These are phyloP conservation scores for Tagetes patula DNA, from an alignment of 129 eudicot species.

Conservation along the genomic window DNA sequence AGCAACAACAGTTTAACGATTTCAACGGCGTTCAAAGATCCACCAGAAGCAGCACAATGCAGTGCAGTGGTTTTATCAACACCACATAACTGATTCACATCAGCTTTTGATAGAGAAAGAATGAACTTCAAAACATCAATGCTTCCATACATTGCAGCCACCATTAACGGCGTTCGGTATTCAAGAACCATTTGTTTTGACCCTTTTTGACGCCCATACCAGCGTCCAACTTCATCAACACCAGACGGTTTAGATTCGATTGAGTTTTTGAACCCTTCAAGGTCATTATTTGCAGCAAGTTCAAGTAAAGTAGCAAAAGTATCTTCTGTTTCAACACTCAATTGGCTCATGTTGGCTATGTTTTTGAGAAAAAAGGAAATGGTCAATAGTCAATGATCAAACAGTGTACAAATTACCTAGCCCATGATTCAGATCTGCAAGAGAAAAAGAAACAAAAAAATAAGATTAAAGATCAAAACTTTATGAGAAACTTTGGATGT, in stretches of 20 bases:
- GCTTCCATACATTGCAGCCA: slow-evolving; percentile 78
- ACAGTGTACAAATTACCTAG: slow-evolving; percentile 22
- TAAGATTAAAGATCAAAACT: slow-evolving; percentile 22
- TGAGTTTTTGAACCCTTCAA: slow-evolving; percentile 45
- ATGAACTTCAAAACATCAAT: slow-evolving; percentile 55
- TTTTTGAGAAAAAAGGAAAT: not conserved
- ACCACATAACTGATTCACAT: slow-evolving; percentile 64
- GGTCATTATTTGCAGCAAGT: slow-evolving; percentile 79
- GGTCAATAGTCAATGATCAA: slow-evolving; percentile 15
- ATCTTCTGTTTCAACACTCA: slow-evolving; percentile 66
- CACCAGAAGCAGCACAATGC: slow-evolving; percentile 86
- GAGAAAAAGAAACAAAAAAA: slow-evolving; percentile 21
- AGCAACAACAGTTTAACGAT: slow-evolving; percentile 47
- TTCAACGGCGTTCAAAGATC: slow-evolving; percentile 53
- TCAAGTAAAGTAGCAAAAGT: slow-evolving; percentile 68
- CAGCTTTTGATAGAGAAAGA: slow-evolving; percentile 50
- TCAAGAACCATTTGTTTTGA: slow-evolving; percentile 81
- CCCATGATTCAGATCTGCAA: slow-evolving; percentile 42
- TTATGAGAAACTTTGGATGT: slow-evolving; percentile 6
- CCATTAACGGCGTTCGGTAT: slow-evolving; percentile 73
- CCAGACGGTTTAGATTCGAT: slow-evolving; percentile 46
- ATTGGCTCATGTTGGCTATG: slow-evolving; percentile 39
- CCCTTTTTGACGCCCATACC: slow-evolving; percentile 87
- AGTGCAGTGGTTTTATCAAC: slow-evolving; percentile 68
- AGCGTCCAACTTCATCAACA: slow-evolving; percentile 64